These are phyloP conservation scores for Arthroderma sp. DNA, from an alignment of 2,329 filamentous ascomycete species.

Conservation along the genomic window DNA sequence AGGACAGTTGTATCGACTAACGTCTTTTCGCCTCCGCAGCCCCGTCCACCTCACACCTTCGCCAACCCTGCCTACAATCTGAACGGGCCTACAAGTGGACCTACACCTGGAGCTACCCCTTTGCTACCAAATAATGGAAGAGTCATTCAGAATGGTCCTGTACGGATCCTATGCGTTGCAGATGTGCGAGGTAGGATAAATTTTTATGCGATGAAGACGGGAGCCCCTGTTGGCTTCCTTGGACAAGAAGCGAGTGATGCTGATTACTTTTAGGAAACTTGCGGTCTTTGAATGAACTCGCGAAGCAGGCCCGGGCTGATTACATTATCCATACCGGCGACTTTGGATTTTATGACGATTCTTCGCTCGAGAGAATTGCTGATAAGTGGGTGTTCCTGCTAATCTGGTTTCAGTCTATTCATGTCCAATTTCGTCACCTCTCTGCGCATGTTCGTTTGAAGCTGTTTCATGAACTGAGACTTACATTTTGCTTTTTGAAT, in stretches of 20 bases:
- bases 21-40: conserved; percentile 16
- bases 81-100: conserved; percentile 32
- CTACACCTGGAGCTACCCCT: conserved; percentile 34
- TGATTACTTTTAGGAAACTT: conserved; percentile 58
- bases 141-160: conserved; percentile 35
- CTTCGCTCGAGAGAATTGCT: conserved; percentile 88
- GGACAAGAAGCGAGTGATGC: not conserved
- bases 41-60: conserved; percentile 31
- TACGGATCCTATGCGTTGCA: conserved; percentile 37
- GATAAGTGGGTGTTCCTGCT: conserved; percentile 61
- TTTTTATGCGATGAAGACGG: not conserved
- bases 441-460: not conserved
- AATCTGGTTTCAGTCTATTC: not conserved
- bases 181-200: conserved; percentile 35
- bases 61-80: conserved; percentile 32
- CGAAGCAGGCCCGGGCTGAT: conserved; percentile 84
- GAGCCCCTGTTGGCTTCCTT: no score
- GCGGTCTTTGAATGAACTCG: conserved; percentile 88
- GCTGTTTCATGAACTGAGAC: not conserved
- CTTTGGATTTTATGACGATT: conserved; percentile 97
- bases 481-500: conserved; percentile 8
- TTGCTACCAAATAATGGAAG: conserved; percentile 39
- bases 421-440: not conserved
- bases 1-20: conserved; percentile 1
- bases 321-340: conserved; percentile 98